Evolutionary conservation across 495 filamentous ascomycete species (phyloP), one percentile per base, ranked within the genome.

Genomic region (Glutinoglossum americanum): DNA sequence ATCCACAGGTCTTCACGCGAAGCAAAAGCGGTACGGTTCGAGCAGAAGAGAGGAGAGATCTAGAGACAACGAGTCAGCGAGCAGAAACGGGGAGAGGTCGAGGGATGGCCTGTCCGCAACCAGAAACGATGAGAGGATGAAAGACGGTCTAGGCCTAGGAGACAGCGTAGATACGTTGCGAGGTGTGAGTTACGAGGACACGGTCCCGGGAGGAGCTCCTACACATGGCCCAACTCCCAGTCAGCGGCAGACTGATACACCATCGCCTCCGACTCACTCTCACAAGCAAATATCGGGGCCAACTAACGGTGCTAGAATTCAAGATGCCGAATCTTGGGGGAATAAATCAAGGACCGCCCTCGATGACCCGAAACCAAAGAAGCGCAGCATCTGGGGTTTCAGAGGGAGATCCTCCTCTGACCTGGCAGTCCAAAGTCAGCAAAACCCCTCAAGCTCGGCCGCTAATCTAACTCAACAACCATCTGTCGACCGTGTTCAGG

Each of bases 311-410:
- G 73, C 83, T 28, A 73, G 88, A 19, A 97, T 98, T 60, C 83
- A 89, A 26, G 85, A 94, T 70, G 77, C 79, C n/a, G 81, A 81
- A 45, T 76, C 79, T 1, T 96, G 90, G 90, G 92, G 90, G 30
- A 87, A 82, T 64, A 92, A 83, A 68, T 64, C 64, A 13, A 56
- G 69, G 45, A 62, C 69, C 48, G 61, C 73, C 32, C 66, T 76
- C 27, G 75, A 76, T 30, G 71, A 73, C 8, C 73, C 73, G 27
- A 87, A 85, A 59, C 86, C 89, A 64, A 87, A 84, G 66, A 96
- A 96, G 68, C 82, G 92, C 44, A 90, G 89, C 69, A 94, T 98
- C 65, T 97, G 87, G 73, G 88, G 86, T 0, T 96, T 96, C 65
- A 81, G 87, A 49, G 80, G 79, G 26, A 74, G 80, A 51, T 79